Base-by-base conservation (phyloP, 2,329 filamentous ascomycete species). In the Sporothrix pallida region DNA sequence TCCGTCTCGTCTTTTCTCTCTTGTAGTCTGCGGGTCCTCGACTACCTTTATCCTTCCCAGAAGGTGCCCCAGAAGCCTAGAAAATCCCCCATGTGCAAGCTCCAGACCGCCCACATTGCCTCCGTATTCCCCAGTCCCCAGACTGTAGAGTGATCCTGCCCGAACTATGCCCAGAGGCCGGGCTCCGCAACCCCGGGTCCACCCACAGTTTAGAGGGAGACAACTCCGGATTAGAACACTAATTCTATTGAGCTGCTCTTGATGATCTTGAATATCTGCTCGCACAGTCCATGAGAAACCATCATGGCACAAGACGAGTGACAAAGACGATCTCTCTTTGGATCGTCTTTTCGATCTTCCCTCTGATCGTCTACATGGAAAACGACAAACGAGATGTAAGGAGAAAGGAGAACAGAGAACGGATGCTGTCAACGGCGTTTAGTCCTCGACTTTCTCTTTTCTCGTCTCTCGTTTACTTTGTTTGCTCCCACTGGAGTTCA, bases 381-480 rank as follows among this genome's bases (percentile, higher is more conserved):
- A 69, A 69, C 65, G 65, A 52, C 46, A 69, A 54, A 69, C 65
- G 65, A 26, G 2, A 37, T 7, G 31, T 37, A 37, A 37, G 7
- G 31, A 37, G 31, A 37, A 52, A 23, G 65, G 65, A 26, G 20
- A 67, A 26, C n/a, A 7, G 20, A 42, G 26, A 20, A 20, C 13
- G n/a, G 17, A 9, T 8, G 7, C n/a, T 54, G 6, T 54, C 9
- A 20, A 20, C n/a, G n/a, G 50, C n/a, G 9, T 20, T 37, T 3
- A 37, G 31, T 3, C 31, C 31, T 37, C 31, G 31, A 37, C 4
- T 37, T 7, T 1, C 3, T 26, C 23, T 26, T 26, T 26, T 26
- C 23, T 26, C 23, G 23, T 37, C 31, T 37, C 31, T 37, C 31
- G 31, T 37, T 37, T 37, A 5, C 31, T 37, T 37, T 37, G 31